Evolutionary conservation across 108 stramenopile genomes (phyloP).

Genomic region (Stephanodiscus triporus): DNA sequence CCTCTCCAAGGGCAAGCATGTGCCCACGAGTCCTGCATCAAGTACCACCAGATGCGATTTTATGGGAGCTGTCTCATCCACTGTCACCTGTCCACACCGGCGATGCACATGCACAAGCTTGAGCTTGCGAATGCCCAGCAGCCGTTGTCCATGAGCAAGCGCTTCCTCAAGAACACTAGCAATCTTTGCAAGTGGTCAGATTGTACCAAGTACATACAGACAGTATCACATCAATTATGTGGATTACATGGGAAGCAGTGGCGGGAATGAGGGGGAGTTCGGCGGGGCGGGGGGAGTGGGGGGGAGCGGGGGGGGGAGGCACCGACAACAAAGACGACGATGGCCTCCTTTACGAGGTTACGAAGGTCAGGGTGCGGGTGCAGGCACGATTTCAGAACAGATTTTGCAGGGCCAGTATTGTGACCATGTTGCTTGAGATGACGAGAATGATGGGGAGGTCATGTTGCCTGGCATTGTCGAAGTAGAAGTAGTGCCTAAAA

Average conservation of each 20-base stretch:
- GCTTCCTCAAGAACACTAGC: not conserved
- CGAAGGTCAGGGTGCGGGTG: conserved; percentile 18
- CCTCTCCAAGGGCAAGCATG: conserved; percentile 9
- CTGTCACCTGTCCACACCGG: not conserved
- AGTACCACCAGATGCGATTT: conserved; percentile 10
- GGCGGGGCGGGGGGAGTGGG: not conserved
- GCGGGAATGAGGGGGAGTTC: not conserved
- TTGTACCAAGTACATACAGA: conserved; percentile 26
- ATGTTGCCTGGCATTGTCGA: not conserved
- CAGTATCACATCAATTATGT: conserved; percentile 10
- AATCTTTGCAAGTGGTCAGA: conserved; percentile 18
- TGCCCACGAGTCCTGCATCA: conserved; percentile 8
- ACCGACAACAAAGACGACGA: not conserved
- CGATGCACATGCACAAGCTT: not conserved
- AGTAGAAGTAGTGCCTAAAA: no score
- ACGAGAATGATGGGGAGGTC: no score
- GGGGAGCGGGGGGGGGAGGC: not conserved
- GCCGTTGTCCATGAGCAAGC: conserved; percentile 6
- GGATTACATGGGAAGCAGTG: not conserved
- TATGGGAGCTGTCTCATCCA: conserved; percentile 18
- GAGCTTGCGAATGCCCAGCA: conserved; percentile 1
- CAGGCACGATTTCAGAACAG: conserved; percentile 8
- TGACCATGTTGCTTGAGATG: no score
- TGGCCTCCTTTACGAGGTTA: conserved; percentile 7
- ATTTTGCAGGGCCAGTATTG: conserved; percentile 16